Evolutionary conservation across 495 filamentous ascomycete genomes (phyloP), one percentile per base, ranked within the genome.

Genomic region (Aspergillus indologenus): DNA sequence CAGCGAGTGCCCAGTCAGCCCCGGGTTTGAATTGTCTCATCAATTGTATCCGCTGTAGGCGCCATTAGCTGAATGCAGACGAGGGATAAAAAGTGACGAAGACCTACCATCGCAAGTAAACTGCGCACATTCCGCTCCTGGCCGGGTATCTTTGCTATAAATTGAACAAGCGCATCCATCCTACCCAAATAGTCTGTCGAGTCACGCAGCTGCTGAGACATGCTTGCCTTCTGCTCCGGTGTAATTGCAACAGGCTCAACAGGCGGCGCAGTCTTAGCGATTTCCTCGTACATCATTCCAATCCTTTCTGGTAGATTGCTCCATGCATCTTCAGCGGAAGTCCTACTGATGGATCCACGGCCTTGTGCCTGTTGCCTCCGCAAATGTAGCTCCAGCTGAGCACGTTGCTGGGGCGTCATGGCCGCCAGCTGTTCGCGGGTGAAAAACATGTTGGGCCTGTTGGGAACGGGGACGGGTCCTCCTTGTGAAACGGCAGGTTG

Each of bases 21-120:
- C 85, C 80, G 18, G 66, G 61, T 34, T 69, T 75, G 63, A 84
- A 85, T 64, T 92, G 88, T 54, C 79, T 79, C 57, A 76, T 71
- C 40, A 90, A 64, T 63, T 82, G 75, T 17, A 80, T 68, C 21
- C 84, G 81, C 84, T 87, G 69, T 42, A 45, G 7, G 3, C 56
- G 53, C 75, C 60, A 75, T 73, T 62, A 44, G 50, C 5, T 12
- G 14, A 40, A 15, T 45, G 22, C 18, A 18, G 55, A 7, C 8
- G 14, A 4, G 23, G 21, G 57, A 34, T 29, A 47, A 47, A 56
- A n/a, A 42, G 44, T 18, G 48, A 15, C 18, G 3, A 20, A 48
- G 40, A 65, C 76, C 51, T 68, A 79, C 76, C 71, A 78, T 76
- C 6, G 68, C 72, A 48, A 79, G 67, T 17, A 83, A 65, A 44